Percentiles rank a stretch among this genome's conserved stretches.
Conservation (phyloP, 2,329 filamentous ascomycete genomes). For the Colletotrichum caudatum region DNA sequence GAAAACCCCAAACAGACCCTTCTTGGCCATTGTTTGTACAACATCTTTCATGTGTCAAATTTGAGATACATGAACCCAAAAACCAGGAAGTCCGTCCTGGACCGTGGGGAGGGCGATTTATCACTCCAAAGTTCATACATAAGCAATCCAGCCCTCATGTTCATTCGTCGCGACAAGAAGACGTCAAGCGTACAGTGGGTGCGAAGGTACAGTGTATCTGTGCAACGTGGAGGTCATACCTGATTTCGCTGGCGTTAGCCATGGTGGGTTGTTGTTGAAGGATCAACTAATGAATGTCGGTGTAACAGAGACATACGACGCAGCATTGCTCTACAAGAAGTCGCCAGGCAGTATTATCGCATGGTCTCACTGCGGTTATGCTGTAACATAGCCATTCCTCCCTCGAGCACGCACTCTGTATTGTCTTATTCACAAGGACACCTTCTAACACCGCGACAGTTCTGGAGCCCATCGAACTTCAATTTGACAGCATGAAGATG, state of each 20-base stretch:
- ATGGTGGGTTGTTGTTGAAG: neutral
- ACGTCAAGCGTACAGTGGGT: neutral
- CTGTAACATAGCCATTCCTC: neutral
- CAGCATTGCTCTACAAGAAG: too few species aligned
- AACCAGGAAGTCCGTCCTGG: neutral
- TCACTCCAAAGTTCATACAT: neutral
- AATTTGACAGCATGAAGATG: neutral
- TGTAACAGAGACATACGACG: neutral
- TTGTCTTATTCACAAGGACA: neutral
- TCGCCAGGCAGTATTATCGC: neutral
- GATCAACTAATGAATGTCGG: neutral
- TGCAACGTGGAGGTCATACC: neutral
- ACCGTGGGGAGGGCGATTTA: neutral
- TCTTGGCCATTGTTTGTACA: neutral
- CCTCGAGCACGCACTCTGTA: neutral
- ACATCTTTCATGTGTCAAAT: neutral
- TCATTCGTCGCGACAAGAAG: neutral
- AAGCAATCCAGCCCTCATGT: neutral
- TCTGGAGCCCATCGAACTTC: neutral
- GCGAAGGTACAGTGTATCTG: neutral
- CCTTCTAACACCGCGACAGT: neutral
- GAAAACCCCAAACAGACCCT: neutral
- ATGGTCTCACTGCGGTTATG: conserved; percentile 14
- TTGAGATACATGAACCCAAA: neutral
- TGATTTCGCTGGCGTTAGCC: neutral